Evolutionary conservation across 2,329 filamentous ascomycete genomes (phyloP).

Genomic region (Claviceps capensis): DNA sequence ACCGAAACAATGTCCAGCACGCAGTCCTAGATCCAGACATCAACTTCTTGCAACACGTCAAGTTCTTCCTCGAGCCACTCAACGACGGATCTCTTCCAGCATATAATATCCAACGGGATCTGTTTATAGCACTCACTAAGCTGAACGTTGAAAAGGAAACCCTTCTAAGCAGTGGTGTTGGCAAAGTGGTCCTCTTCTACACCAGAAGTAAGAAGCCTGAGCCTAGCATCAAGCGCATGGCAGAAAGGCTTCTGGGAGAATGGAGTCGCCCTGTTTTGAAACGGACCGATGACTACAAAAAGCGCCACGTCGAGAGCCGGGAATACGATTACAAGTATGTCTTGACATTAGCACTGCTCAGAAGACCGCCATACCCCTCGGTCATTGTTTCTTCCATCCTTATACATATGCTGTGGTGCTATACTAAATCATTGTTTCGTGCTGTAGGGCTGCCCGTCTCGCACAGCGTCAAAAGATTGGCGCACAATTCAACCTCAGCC

Average conservation of each 20-base stretch:
- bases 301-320: slow-evolving; percentile 53
- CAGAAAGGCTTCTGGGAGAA: slow-evolving; percentile 81
- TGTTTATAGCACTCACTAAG: slow-evolving; percentile 67
- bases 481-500: slow-evolving; percentile 35
- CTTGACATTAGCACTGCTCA: neutral
- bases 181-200: slow-evolving; percentile 94
- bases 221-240: slow-evolving; percentile 79
- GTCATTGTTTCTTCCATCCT: neutral
- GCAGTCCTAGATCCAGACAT: slow-evolving; percentile 86
- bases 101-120: slow-evolving; percentile 93
- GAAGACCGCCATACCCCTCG: neutral
- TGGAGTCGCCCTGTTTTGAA: slow-evolving; percentile 94
- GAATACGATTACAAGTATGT: slow-evolving; percentile 49
- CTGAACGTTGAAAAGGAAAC: slow-evolving; percentile 86
- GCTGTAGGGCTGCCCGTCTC: slow-evolving; percentile 36
- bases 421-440: slow-evolving; percentile 3
- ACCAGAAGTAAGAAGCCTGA: slow-evolving; percentile 89
- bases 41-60: slow-evolving; percentile 87
- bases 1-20: slow-evolving; percentile 73
- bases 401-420: neutral
- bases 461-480: slow-evolving; percentile 34
- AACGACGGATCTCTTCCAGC: slow-evolving; percentile 89
- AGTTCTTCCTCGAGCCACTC: slow-evolving; percentile 92
- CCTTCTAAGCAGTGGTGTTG: slow-evolving; percentile 80
- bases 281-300: slow-evolving; percentile 87